These are phyloP conservation scores for Calycina herbarum DNA, from an alignment of 2,329 filamentous ascomycete genomes.

Conservation along the genomic window DNA sequence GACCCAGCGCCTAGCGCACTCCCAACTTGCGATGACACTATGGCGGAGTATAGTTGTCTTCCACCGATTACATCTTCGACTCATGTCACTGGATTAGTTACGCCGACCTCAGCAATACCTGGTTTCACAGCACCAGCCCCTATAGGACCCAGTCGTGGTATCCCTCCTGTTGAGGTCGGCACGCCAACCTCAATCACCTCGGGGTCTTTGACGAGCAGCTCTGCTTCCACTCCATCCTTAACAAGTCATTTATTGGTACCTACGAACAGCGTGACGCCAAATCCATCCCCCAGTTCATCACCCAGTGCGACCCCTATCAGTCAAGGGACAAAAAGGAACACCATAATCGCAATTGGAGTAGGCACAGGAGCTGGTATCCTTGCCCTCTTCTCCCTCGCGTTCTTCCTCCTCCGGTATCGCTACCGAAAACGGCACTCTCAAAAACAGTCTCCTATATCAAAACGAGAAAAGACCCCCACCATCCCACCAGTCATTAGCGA, in stretches of 20 bases:
- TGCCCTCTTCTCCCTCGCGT: not conserved
- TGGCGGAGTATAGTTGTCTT: not conserved
- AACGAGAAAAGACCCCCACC: not conserved
- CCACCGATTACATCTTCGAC: not conserved
- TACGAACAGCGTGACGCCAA: not conserved
- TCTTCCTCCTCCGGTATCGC: not conserved
- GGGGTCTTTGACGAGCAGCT: not conserved
- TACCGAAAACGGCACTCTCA: not conserved
- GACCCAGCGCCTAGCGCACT: not conserved
- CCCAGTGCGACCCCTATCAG: not conserved
- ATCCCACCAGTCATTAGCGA: not conserved
- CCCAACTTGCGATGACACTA: not conserved
- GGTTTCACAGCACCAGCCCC: not conserved
- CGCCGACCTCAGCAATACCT: not conserved
- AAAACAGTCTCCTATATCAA: not conserved
- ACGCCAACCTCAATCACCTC: too few relatives aligned
- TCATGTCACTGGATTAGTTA: not conserved
- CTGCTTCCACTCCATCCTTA: not conserved
- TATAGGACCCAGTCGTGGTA: too few relatives aligned
- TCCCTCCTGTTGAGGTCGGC: too few relatives aligned
- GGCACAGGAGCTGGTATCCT: not conserved
- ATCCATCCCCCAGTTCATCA: too few relatives aligned
- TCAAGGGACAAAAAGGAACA: not conserved
- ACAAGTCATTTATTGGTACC: not conserved
- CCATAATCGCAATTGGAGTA: not conserved